These are phyloP conservation scores for Euphorbia corollata DNA, from an alignment of 441 rosid genomes.

Conservation along the genomic window DNA sequence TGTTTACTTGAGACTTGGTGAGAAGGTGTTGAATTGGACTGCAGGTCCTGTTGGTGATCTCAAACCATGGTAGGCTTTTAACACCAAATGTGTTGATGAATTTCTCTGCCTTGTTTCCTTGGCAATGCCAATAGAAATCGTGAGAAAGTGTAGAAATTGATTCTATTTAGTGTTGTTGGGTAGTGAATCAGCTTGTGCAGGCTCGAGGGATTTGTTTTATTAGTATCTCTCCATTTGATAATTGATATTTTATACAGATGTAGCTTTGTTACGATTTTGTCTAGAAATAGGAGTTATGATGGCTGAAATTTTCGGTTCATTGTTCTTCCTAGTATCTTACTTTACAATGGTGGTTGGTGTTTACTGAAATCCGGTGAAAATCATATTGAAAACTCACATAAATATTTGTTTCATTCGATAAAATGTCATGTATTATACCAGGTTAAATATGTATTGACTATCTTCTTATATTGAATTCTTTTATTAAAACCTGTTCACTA, in stretches of 20 bases:
- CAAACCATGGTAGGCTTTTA: conserved; percentile 61
- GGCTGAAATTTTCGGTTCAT: background rate
- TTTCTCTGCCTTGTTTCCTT: conserved; percentile 2
- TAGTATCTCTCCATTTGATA: background rate
- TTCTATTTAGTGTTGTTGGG: conserved; percentile 15
- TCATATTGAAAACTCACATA: too few relatives aligned
- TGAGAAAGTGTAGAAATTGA: conserved; percentile 22
- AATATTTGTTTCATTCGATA: too few relatives aligned
- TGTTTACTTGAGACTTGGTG: conserved; percentile 46
- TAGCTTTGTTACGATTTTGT: background rate
- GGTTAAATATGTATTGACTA: too few relatives aligned
- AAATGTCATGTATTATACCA: too few relatives aligned
- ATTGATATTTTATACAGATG: conserved; percentile 2
- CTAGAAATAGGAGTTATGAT: background rate
- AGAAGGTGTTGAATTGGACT: conserved; percentile 73
- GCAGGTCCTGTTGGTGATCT: conserved; percentile 75
- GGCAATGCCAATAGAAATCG: background rate
- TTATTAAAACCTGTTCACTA: too few relatives aligned
- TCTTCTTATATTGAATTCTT: too few relatives aligned
- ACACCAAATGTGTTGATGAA: conserved; percentile 9
- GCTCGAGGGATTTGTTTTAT: conserved; percentile 4
- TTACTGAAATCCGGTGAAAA: too few relatives aligned
- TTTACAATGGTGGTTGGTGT: too few relatives aligned
- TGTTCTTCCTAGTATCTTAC: background rate
- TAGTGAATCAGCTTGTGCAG: conserved; percentile 6